Evolutionary conservation across 2,329 filamentous ascomycete genomes (phyloP), one percentile per base, ranked within the genome.

Genomic region (Knufia fluminis): DNA sequence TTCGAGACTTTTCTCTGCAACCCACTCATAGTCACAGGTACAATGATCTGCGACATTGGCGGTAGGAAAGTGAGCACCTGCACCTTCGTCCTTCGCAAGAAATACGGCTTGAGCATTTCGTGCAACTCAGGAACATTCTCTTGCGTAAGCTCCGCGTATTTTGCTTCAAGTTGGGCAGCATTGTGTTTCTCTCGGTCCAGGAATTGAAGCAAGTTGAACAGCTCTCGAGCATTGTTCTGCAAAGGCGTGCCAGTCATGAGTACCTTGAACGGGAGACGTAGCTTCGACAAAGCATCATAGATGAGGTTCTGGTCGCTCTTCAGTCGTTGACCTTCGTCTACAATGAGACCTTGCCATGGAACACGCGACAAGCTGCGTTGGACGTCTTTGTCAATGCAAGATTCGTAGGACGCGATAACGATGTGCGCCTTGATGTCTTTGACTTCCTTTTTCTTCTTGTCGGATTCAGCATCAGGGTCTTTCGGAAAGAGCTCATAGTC

Each of bases 191-290:
- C 72, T 4, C 80, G 76, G 61, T 98, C 89, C 38, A 96, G 77
- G 65, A 98, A 98, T 57, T 97, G 91, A 3, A 98, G 70, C n/a
- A 98, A 74, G 61, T 96, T 98, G 71, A 97, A 97, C 0, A 98
- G 72, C 65, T 98, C 92, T 41, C 89, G 78, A 57, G 88, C 86
- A 64, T 96, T 97, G 67, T 98, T 74, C 48, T 74, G 71, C 32
- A 98, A 70, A 0, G 92, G 92, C 0, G 92, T 98, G 1, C 89
- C 67, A 1, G 91, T 97, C 28, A 98, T 74, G 1, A 98, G 76
- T 33, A 95, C 75, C 47, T 88, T 83, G 68, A 92, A 96, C 0
- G 86, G 86, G 24, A 90, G 81, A 45, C 79, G 83, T 66, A 96
- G 79, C 2, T 79, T 74, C 36, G 71, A 78, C 4, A 98, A 72